Evolutionary conservation across 208 protist species (phyloP), one percentile per base, ranked within the genome.

Genomic region (Acanthamoeba lenticulata): DNA sequence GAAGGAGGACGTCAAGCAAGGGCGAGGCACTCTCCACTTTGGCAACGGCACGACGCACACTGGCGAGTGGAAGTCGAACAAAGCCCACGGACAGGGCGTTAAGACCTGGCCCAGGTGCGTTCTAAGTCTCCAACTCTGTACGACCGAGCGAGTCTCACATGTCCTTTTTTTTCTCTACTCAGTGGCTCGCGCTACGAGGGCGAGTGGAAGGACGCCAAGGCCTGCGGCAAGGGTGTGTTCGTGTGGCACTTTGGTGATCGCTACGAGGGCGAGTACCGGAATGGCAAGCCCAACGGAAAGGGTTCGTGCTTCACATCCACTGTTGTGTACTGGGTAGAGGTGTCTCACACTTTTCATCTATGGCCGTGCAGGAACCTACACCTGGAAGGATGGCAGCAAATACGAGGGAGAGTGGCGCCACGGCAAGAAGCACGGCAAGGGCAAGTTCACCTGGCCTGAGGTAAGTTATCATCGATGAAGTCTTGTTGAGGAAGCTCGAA

Each of bases 371-470:
- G 19, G 24, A 11, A 55, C 49, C 24, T 21, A 55, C 49, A 1
- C 24, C 45, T 52, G 5, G 9, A 19, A 52, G 34, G 72, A 27
- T 83, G 7, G 38, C 24, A 4, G 27, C 45, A 45, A 32, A 19
- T 86, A 86, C 34, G 45, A 47, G 27, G 77, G 77, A 27, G 77
- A 86, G 45, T 86, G 77, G 77, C 45, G 52, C 24, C 38, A 86
- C 27, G 45, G 77, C n/a, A 47, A 86, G 38, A 32, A 57, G 27
- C 34, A 11, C 2, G 77, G 77, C 2, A 17, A 40, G 27, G 77
- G 77, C 77, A 86, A 79, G 52, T 92, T 49, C 42, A 92, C 88
- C 5, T 92, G 88, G 88, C 57, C 52, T 27, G 60, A 77, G 36
- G 62, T 69, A 77, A 1, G n/a, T n/a, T n/a, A n/a, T n/a, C n/a